Base-by-base conservation (phyloP, 257 asterid species). In the Buddleja alternifolia region DNA sequence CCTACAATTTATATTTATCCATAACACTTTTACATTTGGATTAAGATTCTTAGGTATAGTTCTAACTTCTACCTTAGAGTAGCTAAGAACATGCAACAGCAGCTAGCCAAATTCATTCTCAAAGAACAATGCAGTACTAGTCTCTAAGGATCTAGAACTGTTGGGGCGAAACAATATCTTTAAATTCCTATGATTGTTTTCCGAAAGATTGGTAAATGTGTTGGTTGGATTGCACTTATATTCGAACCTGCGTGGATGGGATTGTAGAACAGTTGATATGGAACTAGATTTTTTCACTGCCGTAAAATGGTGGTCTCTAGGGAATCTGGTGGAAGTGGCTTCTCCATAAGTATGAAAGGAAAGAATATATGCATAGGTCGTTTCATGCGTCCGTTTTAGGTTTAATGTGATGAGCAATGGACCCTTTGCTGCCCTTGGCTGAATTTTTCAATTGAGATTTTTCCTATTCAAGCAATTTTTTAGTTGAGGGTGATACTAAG, bases 31-130 rank as follows among this genome's bases (percentile, higher is more conserved):
- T 54, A 32, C 32, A 20, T 54, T 16, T 54, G 4, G 15, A 63
- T 71, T 16, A 9, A 62, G 24, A 71, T 50, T 58, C 3, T 47
- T 69, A 8, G 54, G 16, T 2, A 21, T 59, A n/a, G n/a, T n/a
- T n/a, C n/a, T n/a, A n/a, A 32, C 19, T 59, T 39, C 16, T 59
- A 56, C 29, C 46, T 14, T 4, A 29, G 15, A 57, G 52, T 20
- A 37, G 37, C 24, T 66, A 37, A 34, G 50, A 50, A 17, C 23
- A 10, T n/a, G n/a, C n/a, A n/a, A n/a, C 51, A 8, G 51, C 10
- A 63, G 59, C 2, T 63, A 3, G 47, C 34, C 36, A 40, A 29
- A 10, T 19, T 20, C 59, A 63, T 46, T 57, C 50, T 15, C 57
- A 17, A 47, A 69, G 19, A 21, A 19, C 20, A 19, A 17, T 32